phyloP scores from a whole-genome alignment of 2,329 filamentous ascomycete genomes.

The Colletotrichum tamarilloi region DNA sequence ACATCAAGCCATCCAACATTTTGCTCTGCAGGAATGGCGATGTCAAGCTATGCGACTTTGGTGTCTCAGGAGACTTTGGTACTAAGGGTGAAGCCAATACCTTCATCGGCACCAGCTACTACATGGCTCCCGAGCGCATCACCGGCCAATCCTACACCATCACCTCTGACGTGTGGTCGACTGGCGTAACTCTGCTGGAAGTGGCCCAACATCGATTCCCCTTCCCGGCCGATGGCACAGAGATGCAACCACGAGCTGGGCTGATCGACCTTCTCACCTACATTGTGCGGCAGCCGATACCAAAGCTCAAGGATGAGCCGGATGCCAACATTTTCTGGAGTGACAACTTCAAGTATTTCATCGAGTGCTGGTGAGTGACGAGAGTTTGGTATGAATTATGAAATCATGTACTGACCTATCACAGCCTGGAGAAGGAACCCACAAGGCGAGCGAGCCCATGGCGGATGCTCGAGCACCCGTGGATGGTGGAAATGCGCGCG shows the following conservation, averaged over 20 bases:
- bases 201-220: conserved; percentile 99
- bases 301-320: conserved; percentile 94
- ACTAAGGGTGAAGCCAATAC: conserved; percentile 99
- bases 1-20: conserved; percentile 99
- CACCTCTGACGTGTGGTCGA: conserved; percentile 97
- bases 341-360: conserved; percentile 98
- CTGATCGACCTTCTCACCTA: conserved; percentile 97
- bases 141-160: conserved; percentile 98
- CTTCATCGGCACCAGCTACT: conserved; percentile 98
- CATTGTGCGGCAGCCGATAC: conserved; percentile 95
- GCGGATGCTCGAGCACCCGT: conserved; percentile 99
- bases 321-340: conserved; percentile 93
- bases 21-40: conserved; percentile 91
- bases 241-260: conserved; percentile 92
- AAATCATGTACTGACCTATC: conserved; percentile 9
- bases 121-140: conserved; percentile 99
- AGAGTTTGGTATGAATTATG: neutral
- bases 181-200: conserved; percentile 96
- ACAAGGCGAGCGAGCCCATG: conserved; percentile 89
- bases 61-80: conserved; percentile 96
- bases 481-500: conserved; percentile 95
- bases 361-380: conserved; percentile 91
- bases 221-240: conserved; percentile 95
- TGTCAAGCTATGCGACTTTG: conserved; percentile 98
- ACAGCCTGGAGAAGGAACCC: conserved; percentile 92